Evolutionary conservation across 2,329 filamentous ascomycete genomes (phyloP), one percentile per base, ranked within the genome.

Genomic region (Penicillium sp.): DNA sequence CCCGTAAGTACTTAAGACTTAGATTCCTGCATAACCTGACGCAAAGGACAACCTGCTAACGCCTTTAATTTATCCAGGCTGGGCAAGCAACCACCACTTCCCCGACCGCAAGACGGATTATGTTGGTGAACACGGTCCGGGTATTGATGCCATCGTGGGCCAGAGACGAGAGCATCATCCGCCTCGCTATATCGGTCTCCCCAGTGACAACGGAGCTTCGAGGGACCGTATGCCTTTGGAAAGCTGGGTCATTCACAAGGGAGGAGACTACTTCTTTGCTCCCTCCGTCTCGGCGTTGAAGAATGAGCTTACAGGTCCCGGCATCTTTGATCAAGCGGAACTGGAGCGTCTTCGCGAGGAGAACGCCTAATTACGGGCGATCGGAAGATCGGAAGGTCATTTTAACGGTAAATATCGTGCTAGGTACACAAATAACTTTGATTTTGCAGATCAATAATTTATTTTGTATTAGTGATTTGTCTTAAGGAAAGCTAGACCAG

Each of bases 241-340:
- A 3, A 46, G 24, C 43, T 77, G 76, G 69, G 75, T 77, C 3
- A 59, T 74, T 30, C 66, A 71, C 0, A 68, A 62, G 25, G 76
- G 75, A 13, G 76, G 76, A 4, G 75, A 77, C 50, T 78, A 78
- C 48, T 76, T 77, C 65, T 77, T 78, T 58, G 68, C 72, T 22
- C 75, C 76, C 6, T 75, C 72, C 2, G 69, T 78, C 38, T 47
- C 63, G 18, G 61, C 65, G 1, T 25, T 56, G 36, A 18, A 45
- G 20, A 46, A 41, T 3, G 24, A 40, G 9, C 38, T 40, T 5
- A 40, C 38, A 18, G 33, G 33, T 36, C 33, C 33, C 20, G 20
- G 20, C 2, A 22, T 22, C 20, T 22, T 22, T 22, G 20, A 22
- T 22, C 20, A 22, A 22, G 20, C 20, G 20, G 20, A 22, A 22